Conservation (phyloP, 139 green algal genomes). For the Tetradesmus obliquus region DNA sequence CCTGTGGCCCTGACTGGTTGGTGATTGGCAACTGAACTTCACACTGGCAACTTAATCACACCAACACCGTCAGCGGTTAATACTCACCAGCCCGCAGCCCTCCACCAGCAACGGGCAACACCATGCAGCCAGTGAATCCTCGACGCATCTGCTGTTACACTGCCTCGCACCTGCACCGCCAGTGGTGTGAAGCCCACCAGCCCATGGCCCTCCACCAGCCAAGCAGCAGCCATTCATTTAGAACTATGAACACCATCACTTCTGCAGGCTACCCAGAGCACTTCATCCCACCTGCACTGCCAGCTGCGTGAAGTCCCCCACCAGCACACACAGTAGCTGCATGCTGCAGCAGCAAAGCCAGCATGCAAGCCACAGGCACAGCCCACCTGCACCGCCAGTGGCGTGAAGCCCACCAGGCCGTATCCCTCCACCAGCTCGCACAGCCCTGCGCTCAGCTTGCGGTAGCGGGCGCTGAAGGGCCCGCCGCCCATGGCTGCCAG, state of each 20-base stretch:
- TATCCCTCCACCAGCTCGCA: constrained; percentile 93
- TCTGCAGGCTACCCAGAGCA: background rate
- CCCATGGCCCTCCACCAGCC: too few species aligned
- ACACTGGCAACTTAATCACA: too few species aligned
- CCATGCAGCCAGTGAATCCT: background rate
- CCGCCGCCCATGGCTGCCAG: constrained; percentile 54
- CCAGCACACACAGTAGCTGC: background rate
- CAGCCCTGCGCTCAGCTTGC: constrained; percentile 78
- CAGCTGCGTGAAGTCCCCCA: background rate
- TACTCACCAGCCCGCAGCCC: too few species aligned
- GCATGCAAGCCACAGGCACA: background rate
- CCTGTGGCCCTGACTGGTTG: too few species aligned
- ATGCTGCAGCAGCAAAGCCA: background rate
- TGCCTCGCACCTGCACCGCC: background rate
- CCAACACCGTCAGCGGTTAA: too few species aligned
- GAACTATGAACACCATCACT: too few species aligned
- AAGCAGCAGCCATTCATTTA: too few species aligned
- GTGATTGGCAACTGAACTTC: too few species aligned
- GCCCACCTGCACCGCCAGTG: constrained; percentile 65
- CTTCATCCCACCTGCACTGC: background rate
- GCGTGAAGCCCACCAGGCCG: constrained; percentile 87
- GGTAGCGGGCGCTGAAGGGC: constrained; percentile 65
- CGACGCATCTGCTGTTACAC: background rate
- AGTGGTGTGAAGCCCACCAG: constrained; percentile 1
- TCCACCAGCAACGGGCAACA: background rate